Percentiles rank a stretch among this genome's conserved stretches.
Conservation (phyloP, 306 rosid species). For the Dalbergia cochinchinensis region DNA sequence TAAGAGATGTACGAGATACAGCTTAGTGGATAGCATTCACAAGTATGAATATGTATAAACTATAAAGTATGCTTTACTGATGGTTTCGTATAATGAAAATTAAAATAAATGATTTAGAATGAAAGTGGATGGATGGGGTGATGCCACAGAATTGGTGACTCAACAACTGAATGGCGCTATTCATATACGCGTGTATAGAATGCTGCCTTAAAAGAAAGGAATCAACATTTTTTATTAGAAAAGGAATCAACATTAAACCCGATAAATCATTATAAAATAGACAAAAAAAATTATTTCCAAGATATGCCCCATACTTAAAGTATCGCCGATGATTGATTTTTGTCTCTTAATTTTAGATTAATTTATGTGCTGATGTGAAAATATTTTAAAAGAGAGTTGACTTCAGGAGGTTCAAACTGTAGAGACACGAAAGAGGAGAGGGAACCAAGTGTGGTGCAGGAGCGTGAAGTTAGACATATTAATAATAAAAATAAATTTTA, state of each 20-base stretch:
- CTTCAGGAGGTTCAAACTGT: neutral
- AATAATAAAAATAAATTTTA: no score
- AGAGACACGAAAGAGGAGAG: neutral
- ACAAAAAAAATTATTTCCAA: neutral
- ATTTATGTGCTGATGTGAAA: neutral
- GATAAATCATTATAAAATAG: no score
- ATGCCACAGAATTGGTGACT: slow-evolving; percentile 5
- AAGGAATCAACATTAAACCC: no score
- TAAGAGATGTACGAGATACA: neutral
- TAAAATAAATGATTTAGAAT: neutral
- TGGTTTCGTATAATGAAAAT: neutral
- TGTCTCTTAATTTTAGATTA: neutral
- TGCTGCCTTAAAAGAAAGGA: neutral
- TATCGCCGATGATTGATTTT: neutral
- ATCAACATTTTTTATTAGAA: neutral
- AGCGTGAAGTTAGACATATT: neutral
- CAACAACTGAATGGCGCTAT: neutral
- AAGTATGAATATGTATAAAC: neutral
- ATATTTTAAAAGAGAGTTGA: neutral
- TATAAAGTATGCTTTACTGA: slow-evolving; percentile 1
- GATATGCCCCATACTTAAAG: neutral
- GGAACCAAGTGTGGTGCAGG: neutral
- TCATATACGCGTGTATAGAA: neutral
- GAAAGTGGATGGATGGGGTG: neutral
- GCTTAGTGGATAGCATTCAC: slow-evolving; percentile 39